Evolutionary conservation across 1,284 basidiomycete species (phyloP), one percentile per base, ranked within the genome.

Genomic region (Neolentinus lepideus): DNA sequence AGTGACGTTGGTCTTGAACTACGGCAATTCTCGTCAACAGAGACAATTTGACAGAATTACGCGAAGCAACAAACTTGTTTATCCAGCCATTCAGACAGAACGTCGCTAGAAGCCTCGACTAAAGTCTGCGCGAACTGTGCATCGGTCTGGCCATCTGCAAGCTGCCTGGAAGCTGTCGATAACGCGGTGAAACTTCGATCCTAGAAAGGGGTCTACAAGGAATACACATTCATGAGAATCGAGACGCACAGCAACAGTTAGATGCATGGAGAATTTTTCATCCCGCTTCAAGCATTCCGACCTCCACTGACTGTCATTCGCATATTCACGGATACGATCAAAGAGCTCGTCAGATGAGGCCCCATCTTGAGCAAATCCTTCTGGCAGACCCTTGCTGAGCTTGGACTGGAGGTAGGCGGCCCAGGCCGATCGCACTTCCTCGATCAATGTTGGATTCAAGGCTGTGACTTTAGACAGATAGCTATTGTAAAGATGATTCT

Each of bases 221-320:
- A 21, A 25, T 14, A 9, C 24, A 29, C 14, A 25, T 12, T 22
- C 45, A 11, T 19, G 48, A 36, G 33, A 43, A 10, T 46, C 22
- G 50, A 26, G 54, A 74, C 85, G 65, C 64, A 88, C 88, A 63
- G 94, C 80, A 59, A 87, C 80, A 27, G 82, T 75, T 62, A 92
- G 79, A 71, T 94, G 78, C 90, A 97, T 90, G 51, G 87, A 84
- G 66, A 95, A 95, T 70, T 95, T 96, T 71, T 96, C 94, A 61
- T 95, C 89, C 62, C 83, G 80, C 64, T 79, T 83, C 63, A 88
- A 67, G 62, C 85, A 84, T 57, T 85, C 84, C 53, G 78, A 76
- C 61, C 83, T 88, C 85, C 87, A 92, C 58, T 81, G 75, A 54
- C 71, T 73, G 67, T 82, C 75, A 62, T 74, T 69, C 63, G 72